Evolutionary conservation across 2,329 filamentous ascomycete species (phyloP), one percentile per base, ranked within the genome.

Genomic region (Epichloe amarillans): DNA sequence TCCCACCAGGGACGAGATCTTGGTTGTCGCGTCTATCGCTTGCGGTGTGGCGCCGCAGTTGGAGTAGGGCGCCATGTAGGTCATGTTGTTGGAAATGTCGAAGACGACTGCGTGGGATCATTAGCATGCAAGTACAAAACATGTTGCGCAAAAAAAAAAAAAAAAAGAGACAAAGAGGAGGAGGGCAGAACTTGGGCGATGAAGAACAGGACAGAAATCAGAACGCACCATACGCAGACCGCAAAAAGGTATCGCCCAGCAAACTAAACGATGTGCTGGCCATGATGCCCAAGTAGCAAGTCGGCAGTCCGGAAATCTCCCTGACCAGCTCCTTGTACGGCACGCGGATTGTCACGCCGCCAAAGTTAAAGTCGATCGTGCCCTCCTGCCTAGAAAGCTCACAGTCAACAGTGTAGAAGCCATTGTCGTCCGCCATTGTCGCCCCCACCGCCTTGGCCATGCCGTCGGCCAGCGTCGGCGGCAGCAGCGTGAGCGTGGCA

Each of bases 401-500:
- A 60, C 75, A 79, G 60, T 71, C 68, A 8, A 76, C 68, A 3
- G 57, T 57, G 60, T 69, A 77, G 62, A 72, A 76, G 52, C 69
- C 72, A 52, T 66, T 68, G 45, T 53, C 50, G 55, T 70, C 69
- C 46, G 65, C 57, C 1, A 59, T 58, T 0, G 61, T 52, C 3
- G 70, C 69, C 11, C 72, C 74, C 50, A 81, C 73, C 55, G 76
- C 72, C 21, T 63, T 58, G 19, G 73, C 73, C 35, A 82, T 72
- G 41, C 59, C 55, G n/a, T 65, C 58, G 41, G 75, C 75, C 35
- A 87, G 65, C 19, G 63, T 61, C 50, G 76, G 66, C 1, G 84
- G 84, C 2, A 88, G 70, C 50, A 86, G 77, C 47, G 78, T 83
- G 58, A 86, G 70, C 14, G 81, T 86, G 23, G 80, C 82, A 6